A percentile compares a stretch with the other conserved stretches of the same genome.
Conservation (phyloP, 2,329 filamentous ascomycete species). For the Dryadomyces quercivorus region DNA sequence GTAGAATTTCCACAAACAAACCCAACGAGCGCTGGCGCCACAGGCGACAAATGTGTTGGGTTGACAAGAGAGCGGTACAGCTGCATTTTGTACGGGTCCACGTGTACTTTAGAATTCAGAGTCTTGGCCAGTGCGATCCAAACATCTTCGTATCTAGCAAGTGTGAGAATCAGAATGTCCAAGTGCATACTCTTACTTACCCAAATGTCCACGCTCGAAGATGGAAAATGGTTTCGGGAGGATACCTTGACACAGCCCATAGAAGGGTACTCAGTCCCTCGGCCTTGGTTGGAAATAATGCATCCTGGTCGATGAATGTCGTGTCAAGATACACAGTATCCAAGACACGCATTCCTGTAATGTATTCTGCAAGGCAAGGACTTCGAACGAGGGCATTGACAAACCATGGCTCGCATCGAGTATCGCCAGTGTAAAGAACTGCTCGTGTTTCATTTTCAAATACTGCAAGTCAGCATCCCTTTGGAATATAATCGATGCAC, state of each 20-base stretch:
- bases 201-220: constrained; percentile 85
- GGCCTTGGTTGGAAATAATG: constrained; percentile 48
- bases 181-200: constrained; percentile 15
- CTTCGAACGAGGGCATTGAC: constrained; percentile 60
- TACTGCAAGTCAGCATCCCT: constrained; percentile 27
- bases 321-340: constrained; percentile 86
- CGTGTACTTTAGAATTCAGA: constrained; percentile 58
- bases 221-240: constrained; percentile 66
- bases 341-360: constrained; percentile 49
- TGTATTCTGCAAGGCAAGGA: constrained; percentile 65
- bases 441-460: constrained; percentile 63
- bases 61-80: constrained; percentile 46
- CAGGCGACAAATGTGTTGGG: constrained; percentile 34
- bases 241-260: constrained; percentile 53
- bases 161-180: not conserved
- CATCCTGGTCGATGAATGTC: constrained; percentile 44
- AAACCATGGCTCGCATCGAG: constrained; percentile 79
- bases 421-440: constrained; percentile 79
- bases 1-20: constrained; percentile 62
- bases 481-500: no score
- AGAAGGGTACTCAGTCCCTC: constrained; percentile 67
- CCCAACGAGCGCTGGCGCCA: constrained; percentile 58
- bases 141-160: constrained; percentile 65
- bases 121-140: constrained; percentile 70
- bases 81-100: constrained; percentile 67